A percentile compares a stretch with the other conserved stretches of the same genome.
Conservation (phyloP, 768 basidiomycete genomes). For the Tulasnella sp. region DNA sequence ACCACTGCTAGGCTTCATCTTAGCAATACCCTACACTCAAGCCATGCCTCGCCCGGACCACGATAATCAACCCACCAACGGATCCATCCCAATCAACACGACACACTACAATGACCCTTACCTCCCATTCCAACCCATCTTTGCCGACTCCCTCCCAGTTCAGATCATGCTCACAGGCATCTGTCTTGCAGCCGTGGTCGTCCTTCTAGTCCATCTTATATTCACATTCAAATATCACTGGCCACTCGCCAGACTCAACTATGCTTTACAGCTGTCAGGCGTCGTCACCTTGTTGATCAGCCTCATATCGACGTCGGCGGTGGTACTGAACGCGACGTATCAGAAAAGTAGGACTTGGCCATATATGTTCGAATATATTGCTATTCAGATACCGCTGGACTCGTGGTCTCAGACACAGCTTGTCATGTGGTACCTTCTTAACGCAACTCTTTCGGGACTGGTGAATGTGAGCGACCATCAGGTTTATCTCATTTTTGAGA, state of each 20-base stretch:
- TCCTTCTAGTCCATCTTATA: conserved; percentile 82
- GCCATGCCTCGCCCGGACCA: too few relatives aligned
- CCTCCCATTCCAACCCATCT: conserved; percentile 62
- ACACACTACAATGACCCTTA: conserved; percentile 49
- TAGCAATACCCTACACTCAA: too few relatives aligned
- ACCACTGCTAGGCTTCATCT: too few relatives aligned
- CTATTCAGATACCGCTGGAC: conserved; percentile 61
- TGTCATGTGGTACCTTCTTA: conserved; percentile 79
- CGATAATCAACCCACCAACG: conserved; percentile 8
- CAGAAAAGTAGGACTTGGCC: conserved; percentile 72
- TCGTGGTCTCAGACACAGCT: conserved; percentile 57
- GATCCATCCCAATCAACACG: conserved; percentile 8
- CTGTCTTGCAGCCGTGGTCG: conserved; percentile 69
- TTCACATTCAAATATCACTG: conserved; percentile 96
- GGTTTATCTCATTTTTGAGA: not conserved
- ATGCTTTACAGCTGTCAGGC: conserved; percentile 75
- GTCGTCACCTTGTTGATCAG: conserved; percentile 71
- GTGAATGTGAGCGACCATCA: conserved; percentile 72
- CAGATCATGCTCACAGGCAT: conserved; percentile 83
- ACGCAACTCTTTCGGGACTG: conserved; percentile 69
- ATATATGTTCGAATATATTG: conserved; percentile 90
- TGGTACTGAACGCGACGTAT: conserved; percentile 52
- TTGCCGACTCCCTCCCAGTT: conserved; percentile 80
- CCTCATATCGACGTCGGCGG: conserved; percentile 63
- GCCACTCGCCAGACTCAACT: conserved; percentile 88